phyloP scores from a whole-genome alignment of 2,329 filamentous ascomycete genomes.

The Monosporascus ibericus region DNA sequence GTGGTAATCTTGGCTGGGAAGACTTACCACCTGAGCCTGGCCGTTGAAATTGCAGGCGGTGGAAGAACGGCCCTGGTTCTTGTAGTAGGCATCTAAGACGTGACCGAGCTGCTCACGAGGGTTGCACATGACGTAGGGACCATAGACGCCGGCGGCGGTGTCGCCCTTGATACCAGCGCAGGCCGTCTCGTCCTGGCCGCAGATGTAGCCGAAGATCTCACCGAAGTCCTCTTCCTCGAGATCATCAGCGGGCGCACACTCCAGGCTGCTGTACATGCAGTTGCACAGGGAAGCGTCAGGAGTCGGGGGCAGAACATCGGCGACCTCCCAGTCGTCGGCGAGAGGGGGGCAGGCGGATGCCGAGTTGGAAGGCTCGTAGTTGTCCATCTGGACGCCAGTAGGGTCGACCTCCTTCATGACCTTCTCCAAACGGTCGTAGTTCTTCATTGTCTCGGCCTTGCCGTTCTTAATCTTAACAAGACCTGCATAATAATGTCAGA shows the following conservation, averaged over 20 bases:
- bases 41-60: conserved; percentile 55
- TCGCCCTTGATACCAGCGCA: conserved; percentile 54
- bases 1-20: neutral
- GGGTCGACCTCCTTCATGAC: conserved; percentile 57
- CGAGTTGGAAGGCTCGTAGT: conserved; percentile 61
- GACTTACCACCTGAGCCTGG: conserved; percentile 37
- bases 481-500: conserved; percentile 12
- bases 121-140: conserved; percentile 60
- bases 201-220: conserved; percentile 32
- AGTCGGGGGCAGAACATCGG: conserved; percentile 61
- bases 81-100: conserved; percentile 54
- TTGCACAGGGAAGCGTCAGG: conserved; percentile 63
- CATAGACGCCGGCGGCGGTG: conserved; percentile 49
- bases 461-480: conserved; percentile 50
- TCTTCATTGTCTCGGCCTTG: conserved; percentile 49
- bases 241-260: conserved; percentile 51
- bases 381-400: conserved; percentile 49
- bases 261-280: conserved; percentile 64
- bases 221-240: conserved; percentile 49
- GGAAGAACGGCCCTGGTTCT: conserved; percentile 38
- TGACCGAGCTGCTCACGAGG: conserved; percentile 53
- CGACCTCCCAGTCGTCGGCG: conserved; percentile 50
- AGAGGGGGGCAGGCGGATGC: conserved; percentile 57
- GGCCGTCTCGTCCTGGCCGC: conserved; percentile 37
- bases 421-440: conserved; percentile 58